Percentiles rank a stretch among this genome's conserved stretches.
Conservation (phyloP, 805 yeast genomes). For the Cyberlindnera saturnus region DNA sequence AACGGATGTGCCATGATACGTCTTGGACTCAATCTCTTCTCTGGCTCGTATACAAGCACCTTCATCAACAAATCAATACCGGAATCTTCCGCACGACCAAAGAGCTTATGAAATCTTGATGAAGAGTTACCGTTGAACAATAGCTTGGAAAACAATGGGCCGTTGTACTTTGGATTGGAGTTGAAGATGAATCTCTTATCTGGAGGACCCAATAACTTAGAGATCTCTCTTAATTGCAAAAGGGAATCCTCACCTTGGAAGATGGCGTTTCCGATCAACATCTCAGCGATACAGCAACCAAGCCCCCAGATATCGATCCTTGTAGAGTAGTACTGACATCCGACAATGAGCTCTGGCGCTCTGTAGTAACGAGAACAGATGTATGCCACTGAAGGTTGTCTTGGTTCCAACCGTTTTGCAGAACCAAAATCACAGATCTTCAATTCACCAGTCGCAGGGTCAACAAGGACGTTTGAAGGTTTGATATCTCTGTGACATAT, state of each 20-base stretch:
- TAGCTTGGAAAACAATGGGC: conserved; percentile 66
- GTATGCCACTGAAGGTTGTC: conserved; percentile 87
- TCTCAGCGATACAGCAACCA: conserved; percentile 94
- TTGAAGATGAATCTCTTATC: conserved; percentile 62
- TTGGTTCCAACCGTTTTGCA: conserved; percentile 71
- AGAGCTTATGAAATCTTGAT: conserved; percentile 56
- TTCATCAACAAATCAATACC: conserved; percentile 81
- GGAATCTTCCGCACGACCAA: conserved; percentile 73
- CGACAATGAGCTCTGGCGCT: conserved; percentile 93
- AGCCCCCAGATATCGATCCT: conserved; percentile 97
- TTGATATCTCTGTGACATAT: conserved; percentile 82
- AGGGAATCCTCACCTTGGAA: conserved; percentile 91
- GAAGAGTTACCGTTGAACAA: conserved; percentile 49
- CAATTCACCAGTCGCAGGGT: conserved; percentile 57
- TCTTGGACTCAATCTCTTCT: conserved; percentile 70
- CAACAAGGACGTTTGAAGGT: conserved; percentile 75
- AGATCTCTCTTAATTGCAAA: conserved; percentile 83
- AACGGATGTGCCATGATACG: conserved; percentile 83
- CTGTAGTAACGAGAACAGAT: conserved; percentile 94
- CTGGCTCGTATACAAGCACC: conserved; percentile 88
- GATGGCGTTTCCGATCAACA: conserved; percentile 87
- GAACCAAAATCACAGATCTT: conserved; percentile 85
- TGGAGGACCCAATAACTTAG: conserved; percentile 89
- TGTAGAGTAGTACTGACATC: conserved; percentile 80
- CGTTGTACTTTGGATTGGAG: conserved; percentile 69